Evolutionary conservation across 179 eudicot genomes (phyloP), one percentile per base, ranked within the genome.

Genomic region (Corrigiola litoralis): DNA sequence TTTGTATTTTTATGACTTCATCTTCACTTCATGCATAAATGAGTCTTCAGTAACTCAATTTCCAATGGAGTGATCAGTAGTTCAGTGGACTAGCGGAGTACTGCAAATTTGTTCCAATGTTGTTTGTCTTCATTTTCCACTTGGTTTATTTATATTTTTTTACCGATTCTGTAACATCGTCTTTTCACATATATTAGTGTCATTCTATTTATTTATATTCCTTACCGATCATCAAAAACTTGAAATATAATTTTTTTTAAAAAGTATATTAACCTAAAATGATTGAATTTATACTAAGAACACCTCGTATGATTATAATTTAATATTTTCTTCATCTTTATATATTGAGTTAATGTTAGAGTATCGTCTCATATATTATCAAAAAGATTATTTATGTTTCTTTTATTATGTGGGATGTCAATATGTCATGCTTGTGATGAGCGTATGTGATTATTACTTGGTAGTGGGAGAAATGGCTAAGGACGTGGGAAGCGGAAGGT

Each of bases 401-500:
- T 12, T 9, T 51, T 2, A 10, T 7, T 11, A n/a, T 53, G 12
- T 53, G 1, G 36, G 37, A 31, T 53, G 62, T 33, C 10, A n/a
- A 21, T 20, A 31, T 53, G 62, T 33, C 10, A n/a, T 44, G 28
- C 11, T 24, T 53, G 50, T 40, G 41, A 23, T 25, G 17, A 18
- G 18, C n/a, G 47, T 25, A 52, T 23, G 23, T 65, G 51, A 62
- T 36, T 23, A 25, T 32, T 27, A 0, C 33, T 11, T 9, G 62
- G 13, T 56, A 92, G 98, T 89, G 96, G 95, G 76, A 59, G 29
- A 77, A 68, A 58, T 92, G 98, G 98, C 61, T 89, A 62, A 60
- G 69, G 61, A 77, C 60, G 45, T 85, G 86, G 95, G 80, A 71
- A 75, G 71, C 66, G 28, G 82, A 76, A 37, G 87, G 82, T 3